A percentile compares a stretch with the other conserved stretches of the same genome.
Conservation (phyloP, 805 yeast species). For the Ogataea chonburiensis region DNA sequence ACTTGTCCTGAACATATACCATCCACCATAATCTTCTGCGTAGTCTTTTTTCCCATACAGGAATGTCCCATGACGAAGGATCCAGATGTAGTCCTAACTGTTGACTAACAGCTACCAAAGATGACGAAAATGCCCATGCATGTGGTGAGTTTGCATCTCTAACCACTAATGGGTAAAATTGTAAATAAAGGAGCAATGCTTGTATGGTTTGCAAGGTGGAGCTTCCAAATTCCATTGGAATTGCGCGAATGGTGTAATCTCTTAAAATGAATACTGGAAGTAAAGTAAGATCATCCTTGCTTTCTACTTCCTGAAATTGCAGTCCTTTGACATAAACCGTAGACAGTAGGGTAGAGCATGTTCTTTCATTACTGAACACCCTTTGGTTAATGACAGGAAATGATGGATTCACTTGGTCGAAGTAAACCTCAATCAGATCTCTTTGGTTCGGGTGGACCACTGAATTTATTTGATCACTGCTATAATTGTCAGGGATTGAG, state of each 20-base stretch:
- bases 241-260: slow-evolving; percentile 5
- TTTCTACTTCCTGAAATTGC: slow-evolving; percentile 1
- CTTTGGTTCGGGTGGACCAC: slow-evolving; percentile 10
- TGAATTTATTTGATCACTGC: slow-evolving; percentile 8
- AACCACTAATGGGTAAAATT: slow-evolving; percentile 8
- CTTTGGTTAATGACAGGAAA: slow-evolving; percentile 7
- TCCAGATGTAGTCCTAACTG: slow-evolving; percentile 71
- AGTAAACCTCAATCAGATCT: slow-evolving; percentile 7
- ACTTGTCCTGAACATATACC: slow-evolving; percentile 35
- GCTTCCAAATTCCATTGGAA: slow-evolving; percentile 9
- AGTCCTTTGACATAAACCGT: slow-evolving; percentile 6
- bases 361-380: slow-evolving; percentile 6
- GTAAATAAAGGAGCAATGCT: slow-evolving; percentile 11
- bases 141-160: slow-evolving; percentile 13
- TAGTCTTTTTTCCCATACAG: slow-evolving; percentile 30
- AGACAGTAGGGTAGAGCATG: slow-evolving; percentile 6
- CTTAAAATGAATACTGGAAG: slow-evolving; percentile 3
- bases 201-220: slow-evolving; percentile 15
- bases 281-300: slow-evolving; percentile 1
- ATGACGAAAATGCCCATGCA: slow-evolving; percentile 6
- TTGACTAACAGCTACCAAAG: slow-evolving; percentile 71
- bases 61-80: slow-evolving; percentile 34
- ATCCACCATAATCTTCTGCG: slow-evolving; percentile 35
- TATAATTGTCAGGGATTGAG: slow-evolving; percentile 9
- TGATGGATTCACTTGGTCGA: slow-evolving; percentile 6